A percentile compares a stretch with the other conserved stretches of the same genome.
Evolutionary conservation across 2,329 filamentous ascomycete species (phyloP).

Genomic region (Phaeosphaeriaceae sp.): DNA sequence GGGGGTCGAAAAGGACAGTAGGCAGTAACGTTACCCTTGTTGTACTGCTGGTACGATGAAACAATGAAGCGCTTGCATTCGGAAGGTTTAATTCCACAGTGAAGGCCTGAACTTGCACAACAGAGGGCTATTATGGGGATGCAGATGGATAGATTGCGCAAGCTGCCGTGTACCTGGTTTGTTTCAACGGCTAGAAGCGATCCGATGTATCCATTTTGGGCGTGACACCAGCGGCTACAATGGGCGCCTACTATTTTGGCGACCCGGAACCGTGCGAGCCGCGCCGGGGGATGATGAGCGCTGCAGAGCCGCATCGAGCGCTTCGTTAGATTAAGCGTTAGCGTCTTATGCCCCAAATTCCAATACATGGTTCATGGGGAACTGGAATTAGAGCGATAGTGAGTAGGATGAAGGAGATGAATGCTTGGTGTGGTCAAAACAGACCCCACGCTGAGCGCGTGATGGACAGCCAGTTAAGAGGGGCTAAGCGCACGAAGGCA

Average conservation of each 20-base stretch:
- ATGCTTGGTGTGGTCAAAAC: constrained; percentile 7
- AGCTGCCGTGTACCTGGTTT: constrained; percentile 20
- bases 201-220: constrained; percentile 26
- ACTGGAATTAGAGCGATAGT: not conserved
- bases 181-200: constrained; percentile 17
- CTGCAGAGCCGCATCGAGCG: constrained; percentile 41
- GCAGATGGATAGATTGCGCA: constrained; percentile 19
- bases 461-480: constrained; percentile 13
- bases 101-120: constrained; percentile 16
- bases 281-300: constrained; percentile 23
- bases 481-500: constrained; percentile 19
- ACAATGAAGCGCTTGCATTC: constrained; percentile 25
- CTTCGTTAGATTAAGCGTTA: constrained; percentile 15
- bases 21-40: too few relatives aligned
- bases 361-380: constrained; percentile 1
- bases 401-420: constrained; percentile 3
- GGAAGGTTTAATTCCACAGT: constrained; percentile 10
- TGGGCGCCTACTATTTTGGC: constrained; percentile 36
- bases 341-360: not conserved
- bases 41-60: constrained; percentile 26
- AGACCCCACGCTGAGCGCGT: constrained; percentile 18
- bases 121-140: constrained; percentile 8
- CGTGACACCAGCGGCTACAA: constrained; percentile 36
- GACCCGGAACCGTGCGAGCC: constrained; percentile 25
- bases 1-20: too few relatives aligned